Evolutionary conservation across 116 monocot genomes (phyloP), one percentile per base, ranked within the genome.

Genomic region (Thalassia testudinum): DNA sequence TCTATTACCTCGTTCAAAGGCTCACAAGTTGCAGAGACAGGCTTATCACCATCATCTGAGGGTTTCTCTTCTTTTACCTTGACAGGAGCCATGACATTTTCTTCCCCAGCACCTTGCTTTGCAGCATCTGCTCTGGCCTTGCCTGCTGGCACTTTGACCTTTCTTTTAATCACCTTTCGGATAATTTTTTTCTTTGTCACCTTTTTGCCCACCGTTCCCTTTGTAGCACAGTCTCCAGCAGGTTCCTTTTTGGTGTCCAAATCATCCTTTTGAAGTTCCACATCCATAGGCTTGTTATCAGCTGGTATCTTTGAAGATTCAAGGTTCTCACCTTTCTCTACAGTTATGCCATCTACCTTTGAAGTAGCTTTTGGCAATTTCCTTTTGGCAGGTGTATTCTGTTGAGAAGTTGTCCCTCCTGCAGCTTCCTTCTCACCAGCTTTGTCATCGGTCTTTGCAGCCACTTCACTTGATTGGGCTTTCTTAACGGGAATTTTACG

Each of bases 151-250:
- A 53, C 42, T 16, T 64, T 26, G 58, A 86, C 71, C 55, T 80
- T 92, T 64, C 68, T 72, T 59, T 72, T 92, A 22, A 85, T 64
- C 21, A 92, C 64, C 59, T 72, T 86, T 75, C 63, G 80, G 27
- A 92, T 72, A 15, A 92, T 67, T 77, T 80, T 86, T 64, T 79
- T 92, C 65, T 75, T 92, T 48, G 65, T 77, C 61, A 49, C 11
- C 26, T 47, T 53, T 69, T 80, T 80, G 10, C 52, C 63, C 0
- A n/a, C 57, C 38, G 55, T 52, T 52, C 57, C 64, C 21, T 70
- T 68, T 20, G 7, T 21, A 38, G n/a, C 2, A 56, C 60, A 6
- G 1, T 21, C 42, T 26, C 40, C 76, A 29, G 11, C 26, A 12
- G 27, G 0, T 7, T 66, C 50, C 42, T 61, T 34, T 34, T 34